These are phyloP conservation scores for Malassezia nana DNA, from an alignment of 1,284 basidiomycete species.

Conservation along the genomic window DNA sequence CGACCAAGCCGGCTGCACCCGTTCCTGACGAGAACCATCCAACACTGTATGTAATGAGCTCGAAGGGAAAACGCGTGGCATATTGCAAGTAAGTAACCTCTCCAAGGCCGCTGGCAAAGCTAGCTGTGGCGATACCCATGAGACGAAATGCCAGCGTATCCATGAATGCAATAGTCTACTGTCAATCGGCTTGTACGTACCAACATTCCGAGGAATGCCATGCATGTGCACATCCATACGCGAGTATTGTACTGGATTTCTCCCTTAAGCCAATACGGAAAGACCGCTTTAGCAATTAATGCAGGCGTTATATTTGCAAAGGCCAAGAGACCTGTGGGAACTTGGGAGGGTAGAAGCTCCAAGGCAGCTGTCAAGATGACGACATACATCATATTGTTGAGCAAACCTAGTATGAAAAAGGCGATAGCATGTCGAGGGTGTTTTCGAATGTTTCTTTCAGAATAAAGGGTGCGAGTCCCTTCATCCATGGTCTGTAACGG, in stretches of 20 bases:
- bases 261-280: constrained; percentile 61
- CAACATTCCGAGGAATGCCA: constrained; percentile 44
- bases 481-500: neutral
- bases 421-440: constrained; percentile 19
- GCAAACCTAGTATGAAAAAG: constrained; percentile 48
- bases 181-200: constrained; percentile 49
- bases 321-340: constrained; percentile 66
- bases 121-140: constrained; percentile 76
- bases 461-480: neutral
- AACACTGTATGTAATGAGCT: constrained; percentile 20
- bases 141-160: constrained; percentile 62
- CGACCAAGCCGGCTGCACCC: constrained; percentile 82
- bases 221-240: constrained; percentile 48
- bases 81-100: constrained; percentile 90
- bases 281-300: constrained; percentile 67
- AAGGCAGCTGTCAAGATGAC: constrained; percentile 91
- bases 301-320: constrained; percentile 55
- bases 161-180: constrained; percentile 70
- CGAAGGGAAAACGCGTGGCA: constrained; percentile 58
- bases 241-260: constrained; percentile 30
- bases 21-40: constrained; percentile 61
- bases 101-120: constrained; percentile 84
- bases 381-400: constrained; percentile 59
- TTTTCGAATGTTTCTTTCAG: neutral
- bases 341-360: constrained; percentile 68